Base-by-base conservation (phyloP, 2,329 filamentous ascomycete genomes). In the Lojkania enalia region DNA sequence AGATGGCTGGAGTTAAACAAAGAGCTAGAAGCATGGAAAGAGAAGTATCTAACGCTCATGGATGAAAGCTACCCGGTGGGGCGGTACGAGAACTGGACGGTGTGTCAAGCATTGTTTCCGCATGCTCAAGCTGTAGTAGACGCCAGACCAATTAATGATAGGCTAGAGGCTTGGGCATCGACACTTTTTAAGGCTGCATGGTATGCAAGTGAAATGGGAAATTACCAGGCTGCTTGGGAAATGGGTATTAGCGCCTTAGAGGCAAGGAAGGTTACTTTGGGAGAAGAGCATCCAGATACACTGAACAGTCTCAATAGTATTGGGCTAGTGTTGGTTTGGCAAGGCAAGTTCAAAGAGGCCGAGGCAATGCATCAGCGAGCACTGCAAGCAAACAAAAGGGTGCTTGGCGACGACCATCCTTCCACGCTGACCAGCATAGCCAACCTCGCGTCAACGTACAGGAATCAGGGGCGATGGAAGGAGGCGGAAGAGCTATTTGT, bases 1-100 rank as follows among this genome's bases (percentile, higher is more conserved):
- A 53, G 43, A 27, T 58, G 55, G 53, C 47, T 57, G 4, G 48
- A 65, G 36, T 2, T 51, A 2, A 21, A 63, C 32, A 46, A 44
- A 2, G 49, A 64, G 48, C 36, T 64, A 1, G 52, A 58, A 9
- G 33, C 18, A 12, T 69, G 63, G 66, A 60, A 46, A 39, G 41
- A 49, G 13, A 43, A 20, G 41, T 65, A 54, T 44, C 52, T 67
- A 13, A 16, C 3, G 6, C 21, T 44, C 4, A 45, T 49, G 30
- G 25, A 40, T 20, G 31, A 40, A 2, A 44, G n/a, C 21, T 48
- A 35, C 29, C 45, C 41, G 4, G 20, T 5, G 13, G 7, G 36
- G 12, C 3, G 15, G 19, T 21, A 37, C 32, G 31, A 45, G 29
- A 42, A 45, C 23, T 41, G 46, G 42, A 20, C n/a, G 15, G 16